phyloP scores from a whole-genome alignment of 257 asterid genomes.

The Orobanche coerulescens region DNA sequence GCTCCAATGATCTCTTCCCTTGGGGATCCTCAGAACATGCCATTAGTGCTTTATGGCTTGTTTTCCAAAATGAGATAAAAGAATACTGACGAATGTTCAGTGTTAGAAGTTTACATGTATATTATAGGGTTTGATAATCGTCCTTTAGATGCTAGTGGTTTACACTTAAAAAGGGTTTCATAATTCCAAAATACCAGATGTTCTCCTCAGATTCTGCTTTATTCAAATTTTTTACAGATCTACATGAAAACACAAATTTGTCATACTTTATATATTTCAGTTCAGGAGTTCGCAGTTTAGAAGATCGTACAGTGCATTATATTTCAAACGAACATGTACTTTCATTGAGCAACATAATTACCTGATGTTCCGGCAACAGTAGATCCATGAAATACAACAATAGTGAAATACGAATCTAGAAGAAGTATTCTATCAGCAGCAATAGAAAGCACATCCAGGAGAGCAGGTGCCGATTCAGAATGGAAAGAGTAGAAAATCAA shows the following conservation, averaged over 20 bases:
- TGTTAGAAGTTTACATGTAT: no score
- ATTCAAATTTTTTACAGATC: conserved; percentile 9
- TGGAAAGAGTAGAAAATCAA: conserved; percentile 88
- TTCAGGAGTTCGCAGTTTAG: conserved; percentile 1
- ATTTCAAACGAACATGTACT: no score
- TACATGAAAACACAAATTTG: not conserved
- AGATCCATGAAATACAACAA: conserved; percentile 92
- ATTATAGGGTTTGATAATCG: no score
- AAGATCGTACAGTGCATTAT: not conserved
- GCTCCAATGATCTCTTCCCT: no score
- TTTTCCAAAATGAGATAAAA: no score
- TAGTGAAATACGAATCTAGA: conserved; percentile 79
- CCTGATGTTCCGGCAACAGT: conserved; percentile 88
- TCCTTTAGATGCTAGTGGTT: no score
- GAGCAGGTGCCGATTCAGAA: conserved; percentile 87
- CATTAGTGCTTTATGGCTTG: no score
- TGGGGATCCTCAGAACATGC: no score
- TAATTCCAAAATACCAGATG: not conserved
- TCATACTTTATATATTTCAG: not conserved
- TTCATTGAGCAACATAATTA: conserved; percentile 31
- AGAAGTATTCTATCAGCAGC: conserved; percentile 89
- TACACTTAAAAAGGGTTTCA: not conserved
- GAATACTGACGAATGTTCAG: no score
- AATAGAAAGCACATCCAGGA: conserved; percentile 86
- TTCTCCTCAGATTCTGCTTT: not conserved